These are phyloP conservation scores for Polytrichum formosum DNA, from an alignment of 225 moss, liverwort and hornwort species.

Conservation along the genomic window DNA sequence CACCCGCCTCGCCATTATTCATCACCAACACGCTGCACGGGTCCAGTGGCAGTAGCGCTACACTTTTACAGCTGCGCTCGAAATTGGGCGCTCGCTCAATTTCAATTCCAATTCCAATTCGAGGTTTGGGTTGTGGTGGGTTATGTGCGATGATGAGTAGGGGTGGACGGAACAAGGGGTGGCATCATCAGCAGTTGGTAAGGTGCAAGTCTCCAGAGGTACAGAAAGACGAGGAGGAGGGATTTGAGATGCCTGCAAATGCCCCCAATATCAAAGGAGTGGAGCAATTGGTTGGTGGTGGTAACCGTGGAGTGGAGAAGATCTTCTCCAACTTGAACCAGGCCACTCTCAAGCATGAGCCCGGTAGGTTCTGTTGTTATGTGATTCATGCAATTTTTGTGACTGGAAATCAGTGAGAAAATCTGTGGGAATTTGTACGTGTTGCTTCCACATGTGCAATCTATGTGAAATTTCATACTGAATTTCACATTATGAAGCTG, in stretches of 20 bases:
- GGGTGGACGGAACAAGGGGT: background rate
- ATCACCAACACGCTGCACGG: background rate
- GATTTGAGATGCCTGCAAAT: slow-evolving; percentile 27
- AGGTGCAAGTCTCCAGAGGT: slow-evolving; percentile 38
- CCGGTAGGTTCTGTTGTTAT: slow-evolving; percentile 35
- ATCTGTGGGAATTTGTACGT: too few relatives aligned
- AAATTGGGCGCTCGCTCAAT: background rate
- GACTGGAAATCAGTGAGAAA: background rate
- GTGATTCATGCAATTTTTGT: background rate
- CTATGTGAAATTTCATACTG: too few relatives aligned
- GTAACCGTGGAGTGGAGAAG: slow-evolving; percentile 28
- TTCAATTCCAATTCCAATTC: background rate
- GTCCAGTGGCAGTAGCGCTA: background rate
- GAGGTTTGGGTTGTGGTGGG: too few relatives aligned
- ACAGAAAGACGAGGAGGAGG: slow-evolving; percentile 26
- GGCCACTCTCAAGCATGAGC: slow-evolving; percentile 75
- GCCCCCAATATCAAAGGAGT: slow-evolving; percentile 13
- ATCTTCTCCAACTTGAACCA: slow-evolving; percentile 79
- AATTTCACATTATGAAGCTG: too few relatives aligned
- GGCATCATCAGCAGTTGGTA: background rate
- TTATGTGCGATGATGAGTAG: background rate
- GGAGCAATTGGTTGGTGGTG: slow-evolving; percentile 7
- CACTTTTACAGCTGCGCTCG: background rate
- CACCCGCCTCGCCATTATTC: background rate
- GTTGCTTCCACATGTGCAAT: too few relatives aligned